Evolutionary conservation across 805 yeast genomes (phyloP).

Genomic region (Starmerella lactis-condensi): DNA sequence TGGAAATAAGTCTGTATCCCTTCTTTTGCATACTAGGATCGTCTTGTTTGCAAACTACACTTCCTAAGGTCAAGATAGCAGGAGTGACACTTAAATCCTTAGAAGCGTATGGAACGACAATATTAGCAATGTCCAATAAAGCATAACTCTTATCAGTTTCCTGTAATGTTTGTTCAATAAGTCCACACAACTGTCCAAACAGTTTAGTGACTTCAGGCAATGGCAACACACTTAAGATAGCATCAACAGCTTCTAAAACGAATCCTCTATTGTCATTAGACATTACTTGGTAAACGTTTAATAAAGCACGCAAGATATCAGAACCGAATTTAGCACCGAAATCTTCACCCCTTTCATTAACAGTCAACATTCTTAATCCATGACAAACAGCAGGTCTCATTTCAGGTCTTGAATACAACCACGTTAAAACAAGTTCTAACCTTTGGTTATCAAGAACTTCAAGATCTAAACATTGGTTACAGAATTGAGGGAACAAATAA

Average conservation of each 20-base stretch:
- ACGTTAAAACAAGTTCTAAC: constrained; percentile 56
- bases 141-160: constrained; percentile 39
- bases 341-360: constrained; percentile 36
- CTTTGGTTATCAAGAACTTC: constrained; percentile 51
- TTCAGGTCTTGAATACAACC: constrained; percentile 55
- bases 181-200: constrained; percentile 68
- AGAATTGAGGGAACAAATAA: constrained; percentile 77
- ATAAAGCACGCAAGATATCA: constrained; percentile 66
- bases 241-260: constrained; percentile 71
- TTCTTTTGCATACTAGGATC: constrained; percentile 66
- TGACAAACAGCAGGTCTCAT: constrained; percentile 71
- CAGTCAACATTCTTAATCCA: constrained; percentile 56
- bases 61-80: constrained; percentile 14
- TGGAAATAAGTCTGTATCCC: constrained; percentile 51
- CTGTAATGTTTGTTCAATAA: constrained; percentile 34
- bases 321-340: constrained; percentile 38
- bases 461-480: constrained; percentile 64
- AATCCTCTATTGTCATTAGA: constrained; percentile 61
- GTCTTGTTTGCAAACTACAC: constrained; percentile 9
- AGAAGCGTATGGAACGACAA: constrained; percentile 74
- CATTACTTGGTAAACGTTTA: constrained; percentile 86
- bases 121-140: constrained; percentile 77
- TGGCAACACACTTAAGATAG: constrained; percentile 52
- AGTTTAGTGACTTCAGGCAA: constrained; percentile 50
- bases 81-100: constrained; percentile 12